Evolutionary conservation across 2,329 filamentous ascomycete genomes (phyloP).

Genomic region (Neofusicoccum umdonicola): DNA sequence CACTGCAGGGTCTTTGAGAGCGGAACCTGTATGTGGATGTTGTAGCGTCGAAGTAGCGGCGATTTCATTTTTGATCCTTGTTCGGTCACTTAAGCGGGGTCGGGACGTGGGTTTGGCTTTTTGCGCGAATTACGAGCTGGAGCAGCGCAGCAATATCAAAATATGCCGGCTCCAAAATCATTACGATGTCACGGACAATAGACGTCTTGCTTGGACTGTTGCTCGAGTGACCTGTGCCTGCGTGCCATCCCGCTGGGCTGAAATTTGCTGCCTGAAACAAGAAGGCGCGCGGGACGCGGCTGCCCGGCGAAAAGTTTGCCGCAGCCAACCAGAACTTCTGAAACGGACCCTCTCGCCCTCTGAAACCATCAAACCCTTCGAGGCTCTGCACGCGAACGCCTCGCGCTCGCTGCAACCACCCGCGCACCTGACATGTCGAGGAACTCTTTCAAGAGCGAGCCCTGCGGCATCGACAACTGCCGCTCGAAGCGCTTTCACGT

Average conservation of each 20-base stretch:
- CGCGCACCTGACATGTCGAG: neutral
- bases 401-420: neutral
- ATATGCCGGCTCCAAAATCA: constrained; percentile 18
- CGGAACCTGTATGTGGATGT: neutral
- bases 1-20: constrained; percentile 1
- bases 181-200: constrained; percentile 19
- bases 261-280: neutral
- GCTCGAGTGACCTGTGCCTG: neutral
- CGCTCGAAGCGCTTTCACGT: constrained; percentile 65
- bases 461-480: constrained; percentile 62
- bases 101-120: constrained; percentile 13
- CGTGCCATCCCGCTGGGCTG: neutral
- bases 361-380: neutral
- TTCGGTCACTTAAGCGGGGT: constrained; percentile 1
- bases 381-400: neutral
- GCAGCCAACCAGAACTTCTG: neutral
- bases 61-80: constrained; percentile 15
- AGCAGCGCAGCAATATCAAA: constrained; percentile 18
- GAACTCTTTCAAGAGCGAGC: constrained; percentile 25
- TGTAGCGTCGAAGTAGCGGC: neutral
- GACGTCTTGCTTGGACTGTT: constrained; percentile 10
- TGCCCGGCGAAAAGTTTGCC: constrained; percentile 10
- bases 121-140: constrained; percentile 14
- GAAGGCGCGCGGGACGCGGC: neutral
- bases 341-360: neutral